These are phyloP conservation scores for Pseudopyrenochaeta lycopersici DNA, from an alignment of 2,329 filamentous ascomycete species.

Conservation along the genomic window DNA sequence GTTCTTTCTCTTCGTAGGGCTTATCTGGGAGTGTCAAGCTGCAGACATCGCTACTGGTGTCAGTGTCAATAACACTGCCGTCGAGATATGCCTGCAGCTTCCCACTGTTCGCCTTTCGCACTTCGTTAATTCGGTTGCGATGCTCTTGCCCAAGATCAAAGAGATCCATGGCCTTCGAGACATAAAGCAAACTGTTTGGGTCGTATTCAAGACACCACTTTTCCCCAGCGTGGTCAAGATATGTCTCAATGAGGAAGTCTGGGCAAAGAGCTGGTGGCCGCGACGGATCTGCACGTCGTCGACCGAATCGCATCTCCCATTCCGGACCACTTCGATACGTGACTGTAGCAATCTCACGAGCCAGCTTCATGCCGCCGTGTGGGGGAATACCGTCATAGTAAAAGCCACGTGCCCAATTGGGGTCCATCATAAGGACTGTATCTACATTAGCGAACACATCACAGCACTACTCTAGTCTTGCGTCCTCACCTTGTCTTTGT, in stretches of 20 bases:
- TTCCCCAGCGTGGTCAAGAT: slow-evolving; percentile 96
- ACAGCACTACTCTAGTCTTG: background rate
- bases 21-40: slow-evolving; percentile 81
- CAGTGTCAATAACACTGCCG: slow-evolving; percentile 33
- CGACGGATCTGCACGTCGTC: slow-evolving; percentile 82
- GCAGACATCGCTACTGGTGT: slow-evolving; percentile 63
- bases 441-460: slow-evolving; percentile 11
- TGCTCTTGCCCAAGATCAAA: slow-evolving; percentile 85
- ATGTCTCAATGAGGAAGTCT: slow-evolving; percentile 97
- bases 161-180: slow-evolving; percentile 98
- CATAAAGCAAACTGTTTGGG: slow-evolving; percentile 92
- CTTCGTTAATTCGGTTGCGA: slow-evolving; percentile 68
- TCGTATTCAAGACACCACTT: slow-evolving; percentile 98
- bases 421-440: slow-evolving; percentile 94
- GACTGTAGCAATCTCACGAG: slow-evolving; percentile 95
- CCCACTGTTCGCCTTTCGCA: slow-evolving; percentile 69
- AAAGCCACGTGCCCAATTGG: slow-evolving; percentile 94
- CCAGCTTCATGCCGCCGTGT: slow-evolving; percentile 97
- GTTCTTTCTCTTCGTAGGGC: slow-evolving; percentile 88
- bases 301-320: slow-evolving; percentile 94
- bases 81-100: slow-evolving; percentile 62
- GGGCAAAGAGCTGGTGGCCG: slow-evolving; percentile 94
- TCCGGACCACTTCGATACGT: slow-evolving; percentile 96
- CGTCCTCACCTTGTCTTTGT: slow-evolving; percentile 74
- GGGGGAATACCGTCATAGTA: slow-evolving; percentile 86